These are phyloP conservation scores for Neonectria coccinea DNA, from an alignment of 2,329 filamentous ascomycete species.

Conservation along the genomic window DNA sequence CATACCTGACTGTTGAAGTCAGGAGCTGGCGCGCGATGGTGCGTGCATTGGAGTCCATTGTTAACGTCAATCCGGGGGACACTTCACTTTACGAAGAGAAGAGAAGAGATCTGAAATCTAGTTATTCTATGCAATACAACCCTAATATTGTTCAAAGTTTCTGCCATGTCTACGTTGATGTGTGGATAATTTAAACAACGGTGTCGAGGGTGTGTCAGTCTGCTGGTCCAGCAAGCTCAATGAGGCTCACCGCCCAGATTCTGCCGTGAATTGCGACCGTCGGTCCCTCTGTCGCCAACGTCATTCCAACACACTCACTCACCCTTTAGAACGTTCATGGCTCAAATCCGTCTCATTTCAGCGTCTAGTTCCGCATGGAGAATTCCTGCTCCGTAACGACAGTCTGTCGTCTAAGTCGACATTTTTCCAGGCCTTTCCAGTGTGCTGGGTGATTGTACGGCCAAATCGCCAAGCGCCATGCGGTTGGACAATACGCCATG, in stretches of 20 bases:
- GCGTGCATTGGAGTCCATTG: neutral
- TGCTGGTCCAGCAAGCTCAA: neutral
- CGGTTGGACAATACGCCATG: slow-evolving; percentile 38
- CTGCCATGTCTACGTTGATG: neutral
- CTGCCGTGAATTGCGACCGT: slow-evolving; percentile 14
- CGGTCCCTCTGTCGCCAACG: slow-evolving; percentile 5
- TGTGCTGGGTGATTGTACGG: slow-evolving; percentile 17
- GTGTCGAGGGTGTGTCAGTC: neutral
- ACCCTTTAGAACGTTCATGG: neutral
- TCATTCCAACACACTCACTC: neutral
- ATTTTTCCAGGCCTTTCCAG: neutral
- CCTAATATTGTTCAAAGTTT: slow-evolving; percentile 20
- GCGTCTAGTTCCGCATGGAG: slow-evolving; percentile 13
- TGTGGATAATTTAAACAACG: neutral
- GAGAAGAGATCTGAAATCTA: slow-evolving; percentile 15
- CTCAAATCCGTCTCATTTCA: neutral
- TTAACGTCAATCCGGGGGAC: slow-evolving; percentile 9
- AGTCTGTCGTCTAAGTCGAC: slow-evolving; percentile 9
- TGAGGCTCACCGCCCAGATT: slow-evolving; percentile 26
- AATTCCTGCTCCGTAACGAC: slow-evolving; percentile 2
- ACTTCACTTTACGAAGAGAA: slow-evolving; percentile 15
- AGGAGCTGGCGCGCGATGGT: slow-evolving; percentile 4
- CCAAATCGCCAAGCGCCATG: slow-evolving; percentile 30
- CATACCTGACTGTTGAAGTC: slow-evolving; percentile 16
- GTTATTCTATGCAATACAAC: slow-evolving; percentile 10